Percentiles rank a stretch among this genome's conserved stretches.
Evolutionary conservation across 495 filamentous ascomycete species (phyloP).

Genomic region (Penicillium dipodomyicola): DNA sequence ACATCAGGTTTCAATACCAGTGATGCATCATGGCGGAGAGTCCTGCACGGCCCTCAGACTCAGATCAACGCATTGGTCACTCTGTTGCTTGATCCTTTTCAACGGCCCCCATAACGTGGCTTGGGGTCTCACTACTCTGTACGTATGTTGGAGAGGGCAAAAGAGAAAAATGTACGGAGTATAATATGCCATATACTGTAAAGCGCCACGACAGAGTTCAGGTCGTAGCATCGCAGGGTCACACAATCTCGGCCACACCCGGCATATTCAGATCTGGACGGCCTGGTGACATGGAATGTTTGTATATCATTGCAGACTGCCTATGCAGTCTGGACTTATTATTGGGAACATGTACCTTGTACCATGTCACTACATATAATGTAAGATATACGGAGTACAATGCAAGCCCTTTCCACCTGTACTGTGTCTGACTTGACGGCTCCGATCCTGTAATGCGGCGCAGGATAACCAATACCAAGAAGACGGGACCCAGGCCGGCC

Average conservation of each 20-base stretch:
- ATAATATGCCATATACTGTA: not conserved
- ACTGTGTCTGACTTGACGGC: no score
- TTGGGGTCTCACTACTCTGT: no score
- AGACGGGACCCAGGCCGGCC: not conserved
- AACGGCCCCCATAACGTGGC: constrained; percentile 19
- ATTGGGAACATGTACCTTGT: not conserved
- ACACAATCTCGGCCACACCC: constrained; percentile 17
- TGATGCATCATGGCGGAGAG: constrained; percentile 3
- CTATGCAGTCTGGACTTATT: not conserved
- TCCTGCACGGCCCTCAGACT: not conserved
- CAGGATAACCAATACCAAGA: not conserved
- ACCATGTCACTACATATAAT: not conserved
- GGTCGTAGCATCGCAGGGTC: constrained; percentile 24
- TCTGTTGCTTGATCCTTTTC: constrained; percentile 8
- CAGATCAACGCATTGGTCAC: constrained; percentile 7
- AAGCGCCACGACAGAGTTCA: constrained; percentile 12
- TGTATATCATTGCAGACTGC: constrained; percentile 8
- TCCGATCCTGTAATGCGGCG: not conserved
- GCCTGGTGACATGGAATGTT: constrained; percentile 15
- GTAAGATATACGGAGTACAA: not conserved
- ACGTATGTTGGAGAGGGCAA: no score
- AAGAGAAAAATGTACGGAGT: no score
- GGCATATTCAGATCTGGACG: constrained; percentile 27
- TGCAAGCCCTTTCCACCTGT: not conserved
- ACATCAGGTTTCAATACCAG: constrained; percentile 5